Evolutionary conservation across 2,329 filamentous ascomycete genomes (phyloP), one percentile per base, ranked within the genome.

Genomic region (Davidsoniella eucalypti): DNA sequence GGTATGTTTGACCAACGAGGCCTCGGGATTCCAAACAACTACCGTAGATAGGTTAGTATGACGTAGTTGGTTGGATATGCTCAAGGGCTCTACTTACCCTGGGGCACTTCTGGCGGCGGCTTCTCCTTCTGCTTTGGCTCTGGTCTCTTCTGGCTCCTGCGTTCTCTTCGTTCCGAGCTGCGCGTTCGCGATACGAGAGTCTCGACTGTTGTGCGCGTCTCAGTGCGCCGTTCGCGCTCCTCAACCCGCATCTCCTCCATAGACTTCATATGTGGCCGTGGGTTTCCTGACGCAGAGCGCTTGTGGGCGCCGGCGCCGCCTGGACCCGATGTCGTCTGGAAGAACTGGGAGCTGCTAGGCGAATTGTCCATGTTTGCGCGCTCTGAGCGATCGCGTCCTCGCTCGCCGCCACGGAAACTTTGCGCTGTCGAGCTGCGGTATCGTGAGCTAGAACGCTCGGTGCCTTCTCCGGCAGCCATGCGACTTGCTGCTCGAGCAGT

Each of bases 11-110:
- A 88, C 69, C 18, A 96, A 68, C 1, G 75, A 81, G 7, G 80
- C 90, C 61, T 86, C 76, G 0, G 92, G 90, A 51, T 78, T 80
- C 92, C 92, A 96, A 59, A 69, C 65, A 55, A 64, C 69, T 70
- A 57, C 4, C 26, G 5, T 5, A 3, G 16, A 40, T 17, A 12
- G 23, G 21, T 54, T 36, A 41, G 39, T 36, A 41, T 41, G 16
- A 50, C 25, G 25, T 42, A 46, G 14, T 9, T 17, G 36, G 17
- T 12, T 8, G 8, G 14, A n/a, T 21, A 7, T 16, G 10, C 33
- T 9, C 36, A 26, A 23, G 6, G 2, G 12, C 36, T 26, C n/a
- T 50, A 59, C 66, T 52, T 69, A 76, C 73, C 67, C 65, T 67
- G 65, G n/a, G 68, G 66, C 23, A 65, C 59, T 54, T 79, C 74